Percentiles rank a stretch among this genome's conserved stretches.
Evolutionary conservation across 2,329 filamentous ascomycete genomes (phyloP).

Genomic region (Nemania sp.): DNA sequence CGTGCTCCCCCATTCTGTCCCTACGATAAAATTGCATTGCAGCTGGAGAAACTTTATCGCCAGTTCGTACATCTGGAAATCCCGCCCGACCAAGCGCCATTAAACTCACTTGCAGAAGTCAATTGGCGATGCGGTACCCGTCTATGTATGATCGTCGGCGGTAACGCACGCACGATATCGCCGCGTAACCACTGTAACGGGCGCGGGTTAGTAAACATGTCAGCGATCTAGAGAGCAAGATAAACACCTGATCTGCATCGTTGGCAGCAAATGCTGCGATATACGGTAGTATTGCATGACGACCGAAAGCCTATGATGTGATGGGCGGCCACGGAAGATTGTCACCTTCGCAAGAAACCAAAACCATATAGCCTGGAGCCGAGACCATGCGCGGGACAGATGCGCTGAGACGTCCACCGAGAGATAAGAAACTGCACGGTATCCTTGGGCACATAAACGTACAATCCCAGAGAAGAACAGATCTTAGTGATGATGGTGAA

Average conservation of each 20-base stretch:
- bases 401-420: too few species aligned
- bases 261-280: background rate
- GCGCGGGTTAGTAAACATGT: background rate
- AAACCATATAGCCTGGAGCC: background rate
- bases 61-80: background rate
- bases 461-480: too few species aligned
- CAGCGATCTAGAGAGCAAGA: background rate
- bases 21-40: background rate
- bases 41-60: background rate
- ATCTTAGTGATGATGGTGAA: too few species aligned
- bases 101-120: background rate
- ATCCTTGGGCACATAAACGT: too few species aligned
- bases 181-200: background rate
- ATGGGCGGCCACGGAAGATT: too few species aligned
- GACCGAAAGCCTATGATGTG: background rate
- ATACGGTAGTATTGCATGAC: background rate
- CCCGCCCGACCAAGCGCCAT: background rate
- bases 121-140: background rate
- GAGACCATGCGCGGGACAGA: too few species aligned
- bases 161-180: background rate
- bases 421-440: background rate
- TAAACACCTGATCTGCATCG: background rate
- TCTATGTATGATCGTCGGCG: background rate
- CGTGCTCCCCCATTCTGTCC: too few species aligned
- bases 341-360: background rate